Evolutionary conservation across 2,329 filamentous ascomycete species (phyloP), one percentile per base, ranked within the genome.

Genomic region (Ophiocordyceps sinensis): DNA sequence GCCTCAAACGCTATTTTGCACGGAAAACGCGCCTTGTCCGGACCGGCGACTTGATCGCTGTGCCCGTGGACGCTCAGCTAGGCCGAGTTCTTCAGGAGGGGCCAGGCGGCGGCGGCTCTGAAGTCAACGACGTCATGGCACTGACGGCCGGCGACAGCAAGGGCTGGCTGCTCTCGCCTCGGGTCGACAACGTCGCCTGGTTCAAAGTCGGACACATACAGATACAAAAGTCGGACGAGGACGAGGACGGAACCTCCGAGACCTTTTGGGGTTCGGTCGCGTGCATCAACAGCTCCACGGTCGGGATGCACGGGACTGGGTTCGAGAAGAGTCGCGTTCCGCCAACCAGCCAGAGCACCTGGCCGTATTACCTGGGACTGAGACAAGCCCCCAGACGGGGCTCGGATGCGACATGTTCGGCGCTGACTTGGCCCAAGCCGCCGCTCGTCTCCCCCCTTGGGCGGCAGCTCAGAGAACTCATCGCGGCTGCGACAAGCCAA

Each of bases 291-390:
- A 84, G 85, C 36, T 75, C 81, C 7, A 83, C 79, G 44, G 93
- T 93, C 4, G 82, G 86, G 44, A 89, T 96, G 70, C 84, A 88
- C 44, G 87, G 94, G 54, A 87, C 88, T 30, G 91, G 91, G 4
- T 93, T 82, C 48, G 85, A 87, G 53, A 83, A 84, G 37, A 81
- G 83, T 53, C 80, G 81, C 40, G 71, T 94, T 7, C 89, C 89
- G 0, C 77, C 83, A 7, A 79, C 79, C 1, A 75, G 79, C 46
- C 75, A 77, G 43, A 94, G 76, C 56, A 78, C 77, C 15, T 96
- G 89, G 88, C 82, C 83, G 47, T 93, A 88, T 56, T 98, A 95
- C 60, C 71, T 95, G 1, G 85, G 86, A 1, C 69, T 85, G 41
- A 85, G 79, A 59, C 76, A 76, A 46, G 63, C 75, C 12, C 79